A percentile compares a stretch with the other conserved stretches of the same genome.
Conservation (phyloP, 2,329 filamentous ascomycete genomes). For the Penicillium sumatraense region DNA sequence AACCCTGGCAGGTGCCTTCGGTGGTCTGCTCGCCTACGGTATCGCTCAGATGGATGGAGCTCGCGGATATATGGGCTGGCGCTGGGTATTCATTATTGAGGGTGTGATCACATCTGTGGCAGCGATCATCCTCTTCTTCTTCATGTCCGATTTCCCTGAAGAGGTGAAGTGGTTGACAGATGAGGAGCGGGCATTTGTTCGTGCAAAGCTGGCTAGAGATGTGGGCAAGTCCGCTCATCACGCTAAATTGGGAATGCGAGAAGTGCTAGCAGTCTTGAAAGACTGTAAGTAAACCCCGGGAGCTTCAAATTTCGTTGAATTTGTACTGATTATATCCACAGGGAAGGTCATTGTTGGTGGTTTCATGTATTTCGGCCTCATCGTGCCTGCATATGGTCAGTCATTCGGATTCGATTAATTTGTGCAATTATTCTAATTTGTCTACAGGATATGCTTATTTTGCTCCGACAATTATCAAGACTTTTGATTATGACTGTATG, state of each 20-base stretch:
- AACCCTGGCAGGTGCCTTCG: constrained; percentile 65
- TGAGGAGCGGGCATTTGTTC: constrained; percentile 71
- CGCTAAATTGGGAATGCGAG: constrained; percentile 61
- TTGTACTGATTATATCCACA: constrained; percentile 26
- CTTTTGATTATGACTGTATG: constrained; percentile 63
- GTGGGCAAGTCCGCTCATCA: constrained; percentile 70
- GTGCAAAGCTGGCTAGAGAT: constrained; percentile 69
- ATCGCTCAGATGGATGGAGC: constrained; percentile 62
- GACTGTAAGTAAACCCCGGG: constrained; percentile 54
- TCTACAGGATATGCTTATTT: constrained; percentile 72
- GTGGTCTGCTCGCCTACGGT: constrained; percentile 64
- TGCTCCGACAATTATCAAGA: constrained; percentile 70
- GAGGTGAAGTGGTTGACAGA: constrained; percentile 72
- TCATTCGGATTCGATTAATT: not conserved
- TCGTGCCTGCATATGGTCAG: constrained; percentile 72
- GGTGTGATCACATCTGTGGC: constrained; percentile 67
- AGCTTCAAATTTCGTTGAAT: not conserved
- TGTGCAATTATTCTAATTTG: constrained; percentile 9
- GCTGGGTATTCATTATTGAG: constrained; percentile 63
- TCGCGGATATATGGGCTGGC: constrained; percentile 61
- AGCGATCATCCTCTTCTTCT: constrained; percentile 64
- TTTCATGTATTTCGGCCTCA: constrained; percentile 80
- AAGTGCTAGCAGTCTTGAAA: constrained; percentile 68
- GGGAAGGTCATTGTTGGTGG: constrained; percentile 73
- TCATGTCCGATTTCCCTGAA: constrained; percentile 75